Percentiles rank a stretch among this genome's conserved stretches.
Conservation (phyloP, 1,284 basidiomycete genomes). For the Flammula alnicola region DNA sequence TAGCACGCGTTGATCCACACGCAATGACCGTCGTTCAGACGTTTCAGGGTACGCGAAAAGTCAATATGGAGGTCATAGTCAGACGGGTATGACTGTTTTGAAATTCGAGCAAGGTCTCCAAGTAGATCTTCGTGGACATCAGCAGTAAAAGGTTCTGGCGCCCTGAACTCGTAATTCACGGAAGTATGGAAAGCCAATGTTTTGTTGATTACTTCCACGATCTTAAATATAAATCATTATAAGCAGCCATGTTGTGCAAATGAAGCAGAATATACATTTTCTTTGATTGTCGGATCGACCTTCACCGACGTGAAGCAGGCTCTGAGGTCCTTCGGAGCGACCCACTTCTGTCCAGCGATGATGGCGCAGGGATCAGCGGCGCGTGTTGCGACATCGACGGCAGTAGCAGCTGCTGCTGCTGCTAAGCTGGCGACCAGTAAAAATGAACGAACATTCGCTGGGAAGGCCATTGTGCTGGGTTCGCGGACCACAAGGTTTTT, state of each 20-base stretch:
- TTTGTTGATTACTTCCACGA: constrained; percentile 61
- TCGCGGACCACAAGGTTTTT: no score
- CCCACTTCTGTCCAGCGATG: constrained; percentile 48
- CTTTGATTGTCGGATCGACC: constrained; percentile 39
- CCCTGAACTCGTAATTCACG: constrained; percentile 56
- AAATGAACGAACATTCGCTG: constrained; percentile 12
- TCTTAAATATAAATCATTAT: constrained; percentile 35
- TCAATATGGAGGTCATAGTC: constrained; percentile 64
- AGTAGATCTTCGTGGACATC: constrained; percentile 66
- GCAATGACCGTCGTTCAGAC: constrained; percentile 56
- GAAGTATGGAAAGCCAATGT: constrained; percentile 67
- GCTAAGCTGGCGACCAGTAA: constrained; percentile 16
- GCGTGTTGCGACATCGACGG: constrained; percentile 7
- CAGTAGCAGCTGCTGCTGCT: constrained; percentile 9
- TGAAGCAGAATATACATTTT: constrained; percentile 37
- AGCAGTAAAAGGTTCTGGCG: constrained; percentile 37
- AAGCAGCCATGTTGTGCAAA: background rate
- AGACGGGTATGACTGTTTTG: constrained; percentile 46
- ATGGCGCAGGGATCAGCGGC: constrained; percentile 40
- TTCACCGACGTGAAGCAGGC: constrained; percentile 44
- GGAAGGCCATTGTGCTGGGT: constrained; percentile 1
- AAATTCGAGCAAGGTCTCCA: constrained; percentile 56
- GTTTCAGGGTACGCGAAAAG: constrained; percentile 56
- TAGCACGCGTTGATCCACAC: constrained; percentile 42
- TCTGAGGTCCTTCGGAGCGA: constrained; percentile 41